phyloP scores from a whole-genome alignment of 2,329 filamentous ascomycete genomes.

The Fusarium illudens region DNA sequence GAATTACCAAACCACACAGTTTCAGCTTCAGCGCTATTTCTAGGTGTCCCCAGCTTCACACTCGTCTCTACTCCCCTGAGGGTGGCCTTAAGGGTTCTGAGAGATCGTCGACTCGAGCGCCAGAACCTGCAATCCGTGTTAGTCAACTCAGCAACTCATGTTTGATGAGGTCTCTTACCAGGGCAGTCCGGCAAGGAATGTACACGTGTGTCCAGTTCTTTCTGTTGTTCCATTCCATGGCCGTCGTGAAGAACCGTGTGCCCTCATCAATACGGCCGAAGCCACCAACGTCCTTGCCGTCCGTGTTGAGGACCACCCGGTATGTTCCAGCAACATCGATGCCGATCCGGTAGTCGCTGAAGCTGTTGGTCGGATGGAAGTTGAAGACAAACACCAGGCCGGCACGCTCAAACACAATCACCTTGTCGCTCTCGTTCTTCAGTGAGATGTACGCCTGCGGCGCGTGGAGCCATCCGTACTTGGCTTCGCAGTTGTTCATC shows the following conservation, averaged over 20 bases:
- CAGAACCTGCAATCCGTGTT: constrained; percentile 55
- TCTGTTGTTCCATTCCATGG: constrained; percentile 87
- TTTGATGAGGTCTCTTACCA: constrained; percentile 64
- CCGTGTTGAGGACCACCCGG: constrained; percentile 83
- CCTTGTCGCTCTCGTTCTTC: constrained; percentile 93
- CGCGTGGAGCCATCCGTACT: constrained; percentile 89
- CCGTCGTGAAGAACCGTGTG: constrained; percentile 92
- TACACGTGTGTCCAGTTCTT: constrained; percentile 95
- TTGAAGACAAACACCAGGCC: constrained; percentile 96
- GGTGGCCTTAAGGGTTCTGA: constrained; percentile 20
- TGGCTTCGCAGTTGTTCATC: constrained; percentile 89
- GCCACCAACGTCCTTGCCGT: constrained; percentile 80
- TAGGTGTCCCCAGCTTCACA: neutral
- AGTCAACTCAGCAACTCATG: neutral
- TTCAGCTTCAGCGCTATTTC: neutral
- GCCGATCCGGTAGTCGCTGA: constrained; percentile 90
- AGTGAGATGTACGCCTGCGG: constrained; percentile 90
- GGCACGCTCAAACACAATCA: constrained; percentile 93
- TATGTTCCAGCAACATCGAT: constrained; percentile 88
- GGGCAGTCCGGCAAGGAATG: constrained; percentile 81
- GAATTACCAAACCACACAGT: neutral
- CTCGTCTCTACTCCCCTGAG: neutral
- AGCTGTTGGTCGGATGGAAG: constrained; percentile 86
- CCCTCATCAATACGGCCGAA: constrained; percentile 77
- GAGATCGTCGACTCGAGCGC: constrained; percentile 53